Evolutionary conservation across 2,329 filamentous ascomycete genomes (phyloP), one percentile per base, ranked within the genome.

Genomic region (Erysiphe pulchra): DNA sequence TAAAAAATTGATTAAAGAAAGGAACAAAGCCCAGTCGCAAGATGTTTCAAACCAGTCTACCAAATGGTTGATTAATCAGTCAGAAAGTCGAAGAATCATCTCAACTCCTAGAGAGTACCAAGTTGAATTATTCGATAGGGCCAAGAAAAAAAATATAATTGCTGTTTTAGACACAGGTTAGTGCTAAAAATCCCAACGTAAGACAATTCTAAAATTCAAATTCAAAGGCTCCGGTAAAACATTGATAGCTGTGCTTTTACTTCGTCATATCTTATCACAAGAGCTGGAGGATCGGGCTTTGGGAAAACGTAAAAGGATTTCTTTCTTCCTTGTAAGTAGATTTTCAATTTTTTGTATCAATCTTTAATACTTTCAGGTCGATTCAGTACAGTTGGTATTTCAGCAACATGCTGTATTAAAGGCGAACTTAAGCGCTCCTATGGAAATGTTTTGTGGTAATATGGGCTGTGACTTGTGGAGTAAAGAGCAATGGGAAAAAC

Each of bases 121-220:
- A 59, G 65, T 82, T 12, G 87, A 95, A 57, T 69, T 98, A 0
- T 95, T 90, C 55, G 83, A 94, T 59, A 73, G 73, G 50, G 87
- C 90, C 4, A 93, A 90, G 56, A 57, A 70, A 45, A 71, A 77
- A 52, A 98, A 98, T 56, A 80, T 78, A 8, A 92, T 98, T 52
- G 86, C 90, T 0, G 90, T 98, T 1, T 69, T 95, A 1, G 85
- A 92, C 55, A 94, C 87, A n/a, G 84, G 75, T 76, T 57, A 45
- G 55, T 44, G 9, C 44, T 44, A 18, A 13, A 32, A 16, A 12
- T 14, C 20, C 11, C 20, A 6, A 92, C 55, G 94, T 86, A 14
- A 84, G 75, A 75, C 57, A 45, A 54, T 44, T 10, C 44, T 44
- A 18, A 13, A 32, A 16, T 11, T 9, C 16, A n/a, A 32, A 42